Percentiles rank a stretch among this genome's conserved stretches.
These are phyloP conservation scores for Diospyros lotus DNA, from an alignment of 148 eudicot species.

Conservation along the genomic window DNA sequence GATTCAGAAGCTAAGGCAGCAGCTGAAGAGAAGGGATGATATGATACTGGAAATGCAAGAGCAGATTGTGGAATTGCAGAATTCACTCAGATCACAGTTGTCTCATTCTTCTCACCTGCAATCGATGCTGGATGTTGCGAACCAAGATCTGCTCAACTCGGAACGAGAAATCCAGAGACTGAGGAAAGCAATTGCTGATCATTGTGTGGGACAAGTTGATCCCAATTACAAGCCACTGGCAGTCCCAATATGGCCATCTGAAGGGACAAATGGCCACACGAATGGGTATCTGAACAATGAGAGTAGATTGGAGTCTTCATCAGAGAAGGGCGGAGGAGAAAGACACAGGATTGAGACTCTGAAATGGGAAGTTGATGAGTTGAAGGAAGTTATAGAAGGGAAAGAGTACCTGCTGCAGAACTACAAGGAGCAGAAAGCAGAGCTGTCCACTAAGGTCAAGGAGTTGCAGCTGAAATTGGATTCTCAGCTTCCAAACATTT, in stretches of 20 bases:
- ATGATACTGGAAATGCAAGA: constrained; percentile 95
- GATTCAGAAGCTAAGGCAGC: constrained; percentile 89
- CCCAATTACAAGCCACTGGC: constrained; percentile 39
- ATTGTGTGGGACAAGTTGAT: constrained; percentile 54
- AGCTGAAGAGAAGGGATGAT: constrained; percentile 88
- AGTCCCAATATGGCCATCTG: constrained; percentile 37
- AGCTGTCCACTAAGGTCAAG: constrained; percentile 71
- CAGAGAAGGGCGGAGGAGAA: constrained; percentile 47
- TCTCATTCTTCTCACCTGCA: constrained; percentile 77
- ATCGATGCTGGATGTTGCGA: constrained; percentile 70
- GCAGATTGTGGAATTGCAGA: constrained; percentile 78
- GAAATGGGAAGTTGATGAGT: constrained; percentile 67
- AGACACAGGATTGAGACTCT: constrained; percentile 66
- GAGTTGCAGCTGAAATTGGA: constrained; percentile 88
- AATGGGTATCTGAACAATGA: constrained; percentile 60
- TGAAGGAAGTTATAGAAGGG: constrained; percentile 80
- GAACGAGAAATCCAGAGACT: constrained; percentile 86
- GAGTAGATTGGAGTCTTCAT: constrained; percentile 25
- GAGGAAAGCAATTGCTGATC: constrained; percentile 90
- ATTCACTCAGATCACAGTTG: constrained; percentile 47
- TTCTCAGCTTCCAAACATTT: constrained; percentile 81
- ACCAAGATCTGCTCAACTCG: constrained; percentile 74
- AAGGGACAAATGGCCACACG: constrained; percentile 48
- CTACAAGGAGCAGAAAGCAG: constrained; percentile 85
- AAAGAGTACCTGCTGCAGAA: constrained; percentile 71